Conservation (phyloP, 2,329 filamentous ascomycete genomes). For the Ophidiomyces ophidiicola region DNA sequence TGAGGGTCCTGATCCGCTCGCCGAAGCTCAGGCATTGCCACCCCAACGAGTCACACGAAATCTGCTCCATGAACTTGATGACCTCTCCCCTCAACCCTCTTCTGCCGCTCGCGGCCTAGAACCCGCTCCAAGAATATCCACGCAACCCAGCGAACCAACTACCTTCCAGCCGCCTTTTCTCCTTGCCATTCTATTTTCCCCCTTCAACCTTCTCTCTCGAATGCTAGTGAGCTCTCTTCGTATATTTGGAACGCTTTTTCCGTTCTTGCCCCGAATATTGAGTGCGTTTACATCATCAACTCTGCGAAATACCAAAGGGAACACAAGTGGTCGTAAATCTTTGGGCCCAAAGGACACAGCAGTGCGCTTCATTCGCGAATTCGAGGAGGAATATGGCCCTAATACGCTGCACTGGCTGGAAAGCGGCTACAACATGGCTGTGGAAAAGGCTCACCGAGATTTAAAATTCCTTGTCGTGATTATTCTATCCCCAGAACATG, state of each 20-base stretch:
- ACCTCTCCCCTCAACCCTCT: constrained; percentile 36
- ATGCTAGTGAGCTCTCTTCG: constrained; percentile 55
- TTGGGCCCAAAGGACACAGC: constrained; percentile 79
- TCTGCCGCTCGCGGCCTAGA: constrained; percentile 36
- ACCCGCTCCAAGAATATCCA: constrained; percentile 74
- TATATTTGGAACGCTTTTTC: constrained; percentile 63
- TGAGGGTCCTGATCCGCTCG: constrained; percentile 69
- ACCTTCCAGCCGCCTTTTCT: constrained; percentile 61
- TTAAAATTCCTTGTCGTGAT: constrained; percentile 85
- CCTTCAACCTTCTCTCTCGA: constrained; percentile 66
- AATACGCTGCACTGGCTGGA: constrained; percentile 62
- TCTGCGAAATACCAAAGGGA: constrained; percentile 35
- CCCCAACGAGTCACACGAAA: constrained; percentile 58
- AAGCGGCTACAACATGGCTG: constrained; percentile 79
- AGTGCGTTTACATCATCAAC: constrained; percentile 38
- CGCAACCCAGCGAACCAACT: constrained; percentile 54
- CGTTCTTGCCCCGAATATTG: constrained; percentile 60
- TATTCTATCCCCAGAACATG: constrained; percentile 82
- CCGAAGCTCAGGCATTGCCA: constrained; percentile 58
- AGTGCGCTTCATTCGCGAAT: constrained; percentile 77
- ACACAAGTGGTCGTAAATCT: constrained; percentile 58
- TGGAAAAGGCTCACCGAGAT: constrained; percentile 80
- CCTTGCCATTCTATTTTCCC: constrained; percentile 65
- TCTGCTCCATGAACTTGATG: constrained; percentile 49
- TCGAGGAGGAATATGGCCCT: constrained; percentile 81